Base-by-base conservation (phyloP, 2,329 filamentous ascomycete species). In the Neofusicoccum parvum region DNA sequence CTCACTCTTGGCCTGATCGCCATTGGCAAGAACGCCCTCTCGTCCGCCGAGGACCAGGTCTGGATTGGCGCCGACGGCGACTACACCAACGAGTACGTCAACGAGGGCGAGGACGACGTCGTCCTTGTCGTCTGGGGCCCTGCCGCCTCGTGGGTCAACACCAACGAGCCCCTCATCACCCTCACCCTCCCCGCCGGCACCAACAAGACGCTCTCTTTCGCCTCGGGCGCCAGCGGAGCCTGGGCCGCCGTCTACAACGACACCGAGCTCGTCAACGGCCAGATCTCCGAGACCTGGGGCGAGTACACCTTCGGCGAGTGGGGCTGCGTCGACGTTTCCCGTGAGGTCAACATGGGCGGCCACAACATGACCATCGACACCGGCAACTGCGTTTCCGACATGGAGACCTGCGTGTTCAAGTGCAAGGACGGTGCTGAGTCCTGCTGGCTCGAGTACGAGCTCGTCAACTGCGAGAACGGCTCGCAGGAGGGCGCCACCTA, bases 271-370 rank as follows among this genome's bases (percentile, higher is more conserved):
- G 72, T 72, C 65, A 65, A 70, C 65, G 80, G 80, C 43, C 79
- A 80, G 70, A 69, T 81, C 56, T 69, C 71, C 68, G 77, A 82
- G 68, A 81, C 80, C 37, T 82, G 80, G 78, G 78, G 75, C 62
- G 81, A 83, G 74, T 79, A 76, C 64, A 81, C 75, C 65, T 79
- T 78, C 43, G 77, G 76, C 50, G 65, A 51, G 1, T 72, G 67
- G 17, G 80, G 79, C 67, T 77, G 75, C 45, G 77, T 81, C 65
- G 78, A 83, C 68, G 73, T 83, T 62, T 80, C 78, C 45, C 76
- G 80, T 41, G 75, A 80, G 67, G 75, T 81, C 72, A 80, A 80
- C 73, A 82, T 81, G 80, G 68, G 70, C 56, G 81, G 81, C 41
- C 72, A 76, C 69, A 66, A 45, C 56, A 80, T 82, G 73, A 71